phyloP scores from a whole-genome alignment of 108 stramenopile species.

The Cyclostephanos invisitatus region DNA sequence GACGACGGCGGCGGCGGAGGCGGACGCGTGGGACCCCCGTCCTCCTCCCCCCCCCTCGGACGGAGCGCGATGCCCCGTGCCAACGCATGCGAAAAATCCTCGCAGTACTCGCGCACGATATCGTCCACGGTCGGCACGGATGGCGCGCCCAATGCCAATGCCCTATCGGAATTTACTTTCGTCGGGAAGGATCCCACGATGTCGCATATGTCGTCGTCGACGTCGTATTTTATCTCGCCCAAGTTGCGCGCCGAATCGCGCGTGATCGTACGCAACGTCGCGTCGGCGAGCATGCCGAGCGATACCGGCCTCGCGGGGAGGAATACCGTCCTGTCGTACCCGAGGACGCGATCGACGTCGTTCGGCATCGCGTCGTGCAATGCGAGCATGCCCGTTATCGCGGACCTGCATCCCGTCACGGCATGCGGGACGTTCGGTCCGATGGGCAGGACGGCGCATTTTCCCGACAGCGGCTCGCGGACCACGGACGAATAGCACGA shows the following conservation, averaged over 20 bases:
- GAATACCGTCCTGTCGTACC: slow-evolving; percentile 65
- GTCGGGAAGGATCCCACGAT: slow-evolving; percentile 58
- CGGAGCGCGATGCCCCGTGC: slow-evolving; percentile 34
- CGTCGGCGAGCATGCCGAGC: slow-evolving; percentile 44
- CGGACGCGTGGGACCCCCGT: background rate
- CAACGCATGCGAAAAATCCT: slow-evolving; percentile 47
- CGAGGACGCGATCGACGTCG: slow-evolving; percentile 43
- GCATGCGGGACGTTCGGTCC: slow-evolving; percentile 52
- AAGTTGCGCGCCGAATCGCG: slow-evolving; percentile 17
- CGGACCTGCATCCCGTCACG: slow-evolving; percentile 49
- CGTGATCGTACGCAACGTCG: slow-evolving; percentile 37
- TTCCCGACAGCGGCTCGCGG: slow-evolving; percentile 56
- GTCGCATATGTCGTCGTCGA: slow-evolving; percentile 43
- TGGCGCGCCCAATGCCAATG: slow-evolving; percentile 45
- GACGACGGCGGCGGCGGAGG: too few relatives aligned
- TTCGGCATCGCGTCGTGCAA: slow-evolving; percentile 47
- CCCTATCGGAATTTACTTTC: slow-evolving; percentile 51
- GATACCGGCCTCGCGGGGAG: slow-evolving; percentile 50
- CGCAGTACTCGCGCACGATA: slow-evolving; percentile 55
- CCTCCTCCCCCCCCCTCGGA: slow-evolving; percentile 1
- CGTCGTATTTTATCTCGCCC: slow-evolving; percentile 49
- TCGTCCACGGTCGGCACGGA: slow-evolving; percentile 41
- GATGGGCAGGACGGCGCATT: slow-evolving; percentile 43
- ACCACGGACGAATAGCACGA: slow-evolving; percentile 50
- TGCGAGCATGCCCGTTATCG: slow-evolving; percentile 47